Percentiles rank a stretch among this genome's conserved stretches.
Conservation (phyloP, 2,329 filamentous ascomycete genomes). For the Colletotrichum nymphaeae region DNA sequence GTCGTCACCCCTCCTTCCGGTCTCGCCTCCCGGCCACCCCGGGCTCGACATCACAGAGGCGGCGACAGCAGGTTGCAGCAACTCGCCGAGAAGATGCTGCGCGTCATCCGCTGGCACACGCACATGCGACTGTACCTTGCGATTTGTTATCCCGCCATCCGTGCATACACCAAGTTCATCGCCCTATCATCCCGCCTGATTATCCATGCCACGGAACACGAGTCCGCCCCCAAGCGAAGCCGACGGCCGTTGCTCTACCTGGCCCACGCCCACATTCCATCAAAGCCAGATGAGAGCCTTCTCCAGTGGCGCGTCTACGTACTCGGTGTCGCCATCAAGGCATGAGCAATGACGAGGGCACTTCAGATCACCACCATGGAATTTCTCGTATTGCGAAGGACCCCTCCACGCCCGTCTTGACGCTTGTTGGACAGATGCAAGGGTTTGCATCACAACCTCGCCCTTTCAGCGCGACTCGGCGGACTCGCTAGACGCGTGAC, state of each 20-base stretch:
- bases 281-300: background rate
- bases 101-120: background rate
- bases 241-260: background rate
- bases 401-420: background rate
- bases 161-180: background rate
- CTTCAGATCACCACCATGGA: conserved; percentile 12
- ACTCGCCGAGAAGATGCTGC: background rate
- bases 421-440: background rate
- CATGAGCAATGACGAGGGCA: background rate
- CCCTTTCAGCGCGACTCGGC: background rate
- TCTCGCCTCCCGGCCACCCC: background rate
- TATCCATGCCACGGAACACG: background rate
- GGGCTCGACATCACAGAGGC: background rate
- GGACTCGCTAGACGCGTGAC: too few species aligned
- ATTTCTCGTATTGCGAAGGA: conserved; percentile 14
- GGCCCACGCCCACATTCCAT: background rate
- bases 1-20: conserved; percentile 1
- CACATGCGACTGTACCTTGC: background rate
- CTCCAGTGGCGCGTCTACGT: background rate
- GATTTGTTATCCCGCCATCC: background rate
- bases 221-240: background rate
- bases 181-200: background rate
- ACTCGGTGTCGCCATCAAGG: background rate
- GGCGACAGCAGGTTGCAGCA: background rate
- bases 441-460: conserved; percentile 2